phyloP scores from a whole-genome alignment of 108 stramenopile species.

The Aurantiochytrium sp. region DNA sequence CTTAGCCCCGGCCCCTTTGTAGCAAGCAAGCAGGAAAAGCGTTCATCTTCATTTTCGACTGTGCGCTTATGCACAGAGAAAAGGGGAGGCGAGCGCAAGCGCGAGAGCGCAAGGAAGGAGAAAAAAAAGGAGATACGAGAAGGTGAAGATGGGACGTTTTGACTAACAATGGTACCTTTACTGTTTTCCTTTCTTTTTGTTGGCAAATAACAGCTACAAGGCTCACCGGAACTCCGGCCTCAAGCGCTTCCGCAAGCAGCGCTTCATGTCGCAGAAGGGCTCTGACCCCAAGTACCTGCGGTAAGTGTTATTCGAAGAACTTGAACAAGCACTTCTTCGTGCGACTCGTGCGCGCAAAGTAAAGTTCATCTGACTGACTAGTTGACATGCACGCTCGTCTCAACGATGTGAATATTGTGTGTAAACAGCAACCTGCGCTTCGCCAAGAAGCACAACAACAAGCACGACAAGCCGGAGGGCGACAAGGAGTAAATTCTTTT shows the following conservation, averaged over 20 bases:
- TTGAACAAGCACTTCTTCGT: neutral
- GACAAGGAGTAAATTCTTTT: neutral
- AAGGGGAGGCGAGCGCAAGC: too few species aligned
- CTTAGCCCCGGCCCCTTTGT: too few species aligned
- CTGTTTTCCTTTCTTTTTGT: neutral
- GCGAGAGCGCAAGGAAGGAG: too few species aligned
- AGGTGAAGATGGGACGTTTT: too few species aligned
- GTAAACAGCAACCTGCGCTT: neutral
- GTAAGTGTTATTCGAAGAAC: neutral
- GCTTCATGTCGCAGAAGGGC: constrained; percentile 6
- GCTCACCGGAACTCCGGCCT: constrained; percentile 14
- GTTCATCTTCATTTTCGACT: too few species aligned
- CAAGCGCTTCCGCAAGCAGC: neutral
- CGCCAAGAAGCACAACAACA: constrained; percentile 9
- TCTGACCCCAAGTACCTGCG: constrained; percentile 9
- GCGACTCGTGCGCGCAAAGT: neutral
- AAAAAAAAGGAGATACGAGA: too few species aligned
- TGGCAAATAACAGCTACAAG: neutral
- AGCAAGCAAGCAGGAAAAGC: too few species aligned
- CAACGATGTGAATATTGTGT: too few species aligned
- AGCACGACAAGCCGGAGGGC: neutral
- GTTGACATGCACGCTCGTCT: neutral
- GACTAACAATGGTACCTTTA: too few species aligned
- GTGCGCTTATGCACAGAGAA: too few species aligned
- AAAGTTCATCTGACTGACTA: neutral